Conservation (phyloP, 2,329 filamentous ascomycete species). For the Penicillium sclerotiorum region DNA sequence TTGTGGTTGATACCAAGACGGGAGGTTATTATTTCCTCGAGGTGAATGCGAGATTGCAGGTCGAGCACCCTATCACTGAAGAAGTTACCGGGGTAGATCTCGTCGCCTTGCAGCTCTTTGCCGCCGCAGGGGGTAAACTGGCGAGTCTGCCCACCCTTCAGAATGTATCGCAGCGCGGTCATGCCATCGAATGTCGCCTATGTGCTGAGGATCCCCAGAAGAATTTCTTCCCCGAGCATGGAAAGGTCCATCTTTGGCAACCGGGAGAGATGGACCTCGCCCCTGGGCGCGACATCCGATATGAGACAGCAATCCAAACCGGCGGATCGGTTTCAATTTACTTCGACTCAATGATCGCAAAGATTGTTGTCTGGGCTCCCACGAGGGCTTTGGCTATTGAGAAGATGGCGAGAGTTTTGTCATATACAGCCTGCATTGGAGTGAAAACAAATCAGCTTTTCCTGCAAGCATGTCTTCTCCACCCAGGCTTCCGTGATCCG, state of each 20-base stretch:
- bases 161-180: slow-evolving; percentile 33
- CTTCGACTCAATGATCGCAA: slow-evolving; percentile 53
- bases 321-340: slow-evolving; percentile 46
- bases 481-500: slow-evolving; percentile 50
- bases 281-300: slow-evolving; percentile 36
- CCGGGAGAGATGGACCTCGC: slow-evolving; percentile 20
- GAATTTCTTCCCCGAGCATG: slow-evolving; percentile 44
- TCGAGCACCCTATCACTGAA: slow-evolving; percentile 54
- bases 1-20: slow-evolving; percentile 46
- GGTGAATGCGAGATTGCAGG: slow-evolving; percentile 54
- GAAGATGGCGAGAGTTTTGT: slow-evolving; percentile 38
- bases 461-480: slow-evolving; percentile 30
- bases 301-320: slow-evolving; percentile 46
- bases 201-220: slow-evolving; percentile 48
- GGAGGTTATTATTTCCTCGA: slow-evolving; percentile 52
- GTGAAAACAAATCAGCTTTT: slow-evolving; percentile 50
- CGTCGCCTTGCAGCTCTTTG: slow-evolving; percentile 40
- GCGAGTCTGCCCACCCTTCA: slow-evolving; percentile 22
- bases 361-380: slow-evolving; percentile 50
- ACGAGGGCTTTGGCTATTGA: slow-evolving; percentile 38
- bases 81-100: slow-evolving; percentile 42
- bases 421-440: slow-evolving; percentile 66
- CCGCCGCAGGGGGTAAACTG: slow-evolving; percentile 37
- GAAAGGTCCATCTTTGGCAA: slow-evolving; percentile 40
- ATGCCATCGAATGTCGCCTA: slow-evolving; percentile 50